phyloP scores from a whole-genome alignment of 108 stramenopile genomes.

The Seminavis robusta region DNA sequence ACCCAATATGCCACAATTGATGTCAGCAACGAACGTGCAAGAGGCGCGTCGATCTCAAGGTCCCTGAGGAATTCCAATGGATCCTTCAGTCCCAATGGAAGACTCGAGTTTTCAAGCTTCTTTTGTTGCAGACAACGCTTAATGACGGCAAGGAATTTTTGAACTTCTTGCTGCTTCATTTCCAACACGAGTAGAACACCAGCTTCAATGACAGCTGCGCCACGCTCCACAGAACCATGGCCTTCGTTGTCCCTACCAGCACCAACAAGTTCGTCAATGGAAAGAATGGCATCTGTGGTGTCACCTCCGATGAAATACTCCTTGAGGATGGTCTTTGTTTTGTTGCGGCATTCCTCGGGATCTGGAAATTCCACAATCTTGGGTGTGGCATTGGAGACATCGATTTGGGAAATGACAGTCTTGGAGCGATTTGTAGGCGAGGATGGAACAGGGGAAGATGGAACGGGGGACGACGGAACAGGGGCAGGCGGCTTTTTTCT shows the following conservation, averaged over 20 bases:
- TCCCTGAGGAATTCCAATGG: conserved; percentile 76
- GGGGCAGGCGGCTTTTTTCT: too few species aligned
- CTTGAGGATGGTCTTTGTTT: conserved; percentile 58
- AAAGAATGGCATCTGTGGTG: conserved; percentile 65
- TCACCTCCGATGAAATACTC: conserved; percentile 78
- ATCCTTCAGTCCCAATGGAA: conserved; percentile 57
- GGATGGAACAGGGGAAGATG: too few species aligned
- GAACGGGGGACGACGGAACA: too few species aligned
- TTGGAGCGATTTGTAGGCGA: too few species aligned
- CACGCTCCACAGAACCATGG: conserved; percentile 59
- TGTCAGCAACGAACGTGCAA: conserved; percentile 55
- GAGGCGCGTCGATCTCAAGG: conserved; percentile 80
- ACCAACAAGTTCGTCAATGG: conserved; percentile 67
- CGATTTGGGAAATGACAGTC: too few species aligned
- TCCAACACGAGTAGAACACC: conserved; percentile 68
- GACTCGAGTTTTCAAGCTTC: conserved; percentile 36
- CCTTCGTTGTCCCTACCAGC: too few species aligned
- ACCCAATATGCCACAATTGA: conserved; percentile 56
- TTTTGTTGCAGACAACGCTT: conserved; percentile 37
- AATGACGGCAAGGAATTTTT: conserved; percentile 45
- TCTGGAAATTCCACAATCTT: background rate
- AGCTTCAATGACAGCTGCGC: conserved; percentile 59
- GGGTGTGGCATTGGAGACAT: too few species aligned
- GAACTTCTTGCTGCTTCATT: conserved; percentile 57
- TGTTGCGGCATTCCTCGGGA: conserved; percentile 57